Conservation (phyloP, 1,139 yeast species). For the Suhomyces bokatorum region DNA sequence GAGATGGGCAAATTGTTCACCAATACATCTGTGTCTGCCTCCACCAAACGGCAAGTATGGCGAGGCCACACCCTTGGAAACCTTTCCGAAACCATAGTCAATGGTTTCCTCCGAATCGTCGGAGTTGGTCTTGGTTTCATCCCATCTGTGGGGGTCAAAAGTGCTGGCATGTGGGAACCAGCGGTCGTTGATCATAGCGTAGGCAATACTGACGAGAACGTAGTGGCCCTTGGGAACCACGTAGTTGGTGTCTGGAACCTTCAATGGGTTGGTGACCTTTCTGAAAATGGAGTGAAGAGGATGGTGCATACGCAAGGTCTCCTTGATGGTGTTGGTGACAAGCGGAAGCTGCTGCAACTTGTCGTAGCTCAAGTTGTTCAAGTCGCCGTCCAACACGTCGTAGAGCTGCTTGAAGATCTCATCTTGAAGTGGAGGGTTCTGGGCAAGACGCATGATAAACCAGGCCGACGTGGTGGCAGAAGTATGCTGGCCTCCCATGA, state of each 20-base stretch:
- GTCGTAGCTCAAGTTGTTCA: conserved; percentile 69
- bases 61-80: conserved; percentile 90
- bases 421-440: conserved; percentile 78
- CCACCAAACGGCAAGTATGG: conserved; percentile 98
- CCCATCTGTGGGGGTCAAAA: conserved; percentile 91
- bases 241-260: conserved; percentile 74
- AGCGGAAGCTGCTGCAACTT: conserved; percentile 77
- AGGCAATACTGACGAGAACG: conserved; percentile 92
- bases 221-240: conserved; percentile 87
- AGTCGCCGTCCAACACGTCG: conserved; percentile 52
- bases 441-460: conserved; percentile 88
- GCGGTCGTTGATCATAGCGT: conserved; percentile 71
- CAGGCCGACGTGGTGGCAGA: conserved; percentile 95
- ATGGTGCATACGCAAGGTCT: conserved; percentile 91
- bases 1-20: conserved; percentile 94
- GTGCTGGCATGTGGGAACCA: conserved; percentile 72
- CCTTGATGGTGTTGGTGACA: conserved; percentile 79
- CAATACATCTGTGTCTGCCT: conserved; percentile 98
- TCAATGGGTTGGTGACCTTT: conserved; percentile 75
- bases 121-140: conserved; percentile 24
- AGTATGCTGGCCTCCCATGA: conserved; percentile 99
- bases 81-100: conserved; percentile 94
- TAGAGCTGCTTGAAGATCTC: conserved; percentile 73
- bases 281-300: conserved; percentile 96
- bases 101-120: conserved; percentile 44